Base-by-base conservation (phyloP, 139 green algal species). In the Auxenochlorella protothecoides region DNA sequence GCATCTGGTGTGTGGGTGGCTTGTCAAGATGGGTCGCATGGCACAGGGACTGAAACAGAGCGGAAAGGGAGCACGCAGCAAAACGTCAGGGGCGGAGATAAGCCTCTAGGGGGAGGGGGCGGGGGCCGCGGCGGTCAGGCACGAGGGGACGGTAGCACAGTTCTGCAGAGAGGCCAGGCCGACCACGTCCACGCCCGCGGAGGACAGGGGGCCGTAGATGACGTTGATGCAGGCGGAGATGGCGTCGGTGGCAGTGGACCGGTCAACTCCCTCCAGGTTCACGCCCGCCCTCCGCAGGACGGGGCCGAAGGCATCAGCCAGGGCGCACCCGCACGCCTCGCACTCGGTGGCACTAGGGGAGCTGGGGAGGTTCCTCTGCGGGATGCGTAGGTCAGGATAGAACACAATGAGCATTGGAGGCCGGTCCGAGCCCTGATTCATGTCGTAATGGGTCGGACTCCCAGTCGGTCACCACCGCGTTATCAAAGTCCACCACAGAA, bases 211-310 rank as follows among this genome's bases (percentile, higher is more conserved):
- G 11, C 10, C 10, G 65, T 54, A 12, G 65, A 69, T 12, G 52
- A 69, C 65, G 65, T 69, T 69, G 65, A 56, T 12, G 65, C 65
- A 69, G 52, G 65, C 10, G 65, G 65, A 54, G 65, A 69, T 69
- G 52, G 65, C 52, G 65, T 69, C 11, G 65, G 52, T 55, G 52
- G 11, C 12, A 12, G 65, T 12, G 51, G 51, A 56, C 10, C 11
- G 9, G n/a, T 59, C 51, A 12, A 53, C 59, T 0, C 44, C 14
- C 55, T 74, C 70, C 16, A 16, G 44, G 57, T 12, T 55, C 14
- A 74, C 15, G 9, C 61, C 70, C 5, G 68, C 6, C 55, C 67
- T 53, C 27, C 56, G 70, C 14, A 71, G 67, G 62, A 69, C 55
- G 6, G 62, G 12, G 57, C 44, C 54, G 4, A 74, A 71, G 53